Evolutionary conservation across 208 protist species (phyloP), one percentile per base, ranked within the genome.

Genomic region (Naegleria fowleri): DNA sequence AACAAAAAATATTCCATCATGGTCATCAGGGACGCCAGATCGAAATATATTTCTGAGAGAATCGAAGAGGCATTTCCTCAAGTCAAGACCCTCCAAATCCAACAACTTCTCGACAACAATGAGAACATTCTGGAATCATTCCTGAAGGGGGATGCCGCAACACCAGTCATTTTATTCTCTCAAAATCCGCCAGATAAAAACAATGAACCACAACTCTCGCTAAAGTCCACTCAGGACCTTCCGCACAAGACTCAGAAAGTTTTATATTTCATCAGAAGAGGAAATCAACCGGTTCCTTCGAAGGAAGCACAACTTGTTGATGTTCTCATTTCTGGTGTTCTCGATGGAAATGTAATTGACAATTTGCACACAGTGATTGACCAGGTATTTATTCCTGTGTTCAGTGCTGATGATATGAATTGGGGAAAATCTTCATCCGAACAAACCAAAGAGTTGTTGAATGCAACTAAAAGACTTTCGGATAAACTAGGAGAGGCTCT

Each of bases 251-350:
- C 67, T 36, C 67, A 25, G 9, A 79, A 79, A 88, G 85, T 39
- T 36, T 36, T 88, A 43, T 88, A 88, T 38, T 39, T 88, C 11
- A 55, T 88, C 36, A 88, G 85, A 38, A 88, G 40, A 39, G 25
- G 55, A 9, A 58, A 51, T 58, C 9, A 55, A 22, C 15, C 85
- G 38, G 19, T 88, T 13, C 41, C 85, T 58, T 6, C 25, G 16
- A 88, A 88, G 36, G 85, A 88, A 39, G 41, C 22, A n/a, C 41
- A 58, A 58, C 13, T 88, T 48, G 41, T 36, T 33, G 85, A 58
- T 33, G 6, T 15, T 22, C 2, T 86, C 22, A 29, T 51, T 29
- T 58, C 15, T 58, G 85, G 85, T 58, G 40, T 58, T 58, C 36
- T 88, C 1, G 85, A 88, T 19, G n/a, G 43, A 58, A 29, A 88